A percentile compares a stretch with the other conserved stretches of the same genome.
These are phyloP conservation scores for Epichloe brachyelytri DNA, from an alignment of 2,329 filamentous ascomycete genomes.

Conservation along the genomic window DNA sequence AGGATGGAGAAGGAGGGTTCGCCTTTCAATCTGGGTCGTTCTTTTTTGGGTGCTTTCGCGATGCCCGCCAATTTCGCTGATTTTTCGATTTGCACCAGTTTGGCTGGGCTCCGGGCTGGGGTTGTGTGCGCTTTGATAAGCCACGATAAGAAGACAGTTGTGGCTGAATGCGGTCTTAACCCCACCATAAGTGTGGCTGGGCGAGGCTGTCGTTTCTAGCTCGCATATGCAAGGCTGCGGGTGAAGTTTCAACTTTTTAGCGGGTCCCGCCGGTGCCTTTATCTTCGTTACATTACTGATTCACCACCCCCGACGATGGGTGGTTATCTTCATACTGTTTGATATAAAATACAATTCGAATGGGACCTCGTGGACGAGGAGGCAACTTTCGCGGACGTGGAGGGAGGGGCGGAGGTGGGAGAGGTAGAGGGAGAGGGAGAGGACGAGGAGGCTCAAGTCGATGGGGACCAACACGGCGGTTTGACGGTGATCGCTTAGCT, in stretches of 20 bases:
- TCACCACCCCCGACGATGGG: too few relatives aligned
- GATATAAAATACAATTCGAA: constrained; percentile 8
- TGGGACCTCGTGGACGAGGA: constrained; percentile 24
- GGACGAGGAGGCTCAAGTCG: constrained; percentile 21
- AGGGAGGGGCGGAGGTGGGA: constrained; percentile 13
- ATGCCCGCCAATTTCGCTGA: constrained; percentile 27
- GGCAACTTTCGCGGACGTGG: constrained; percentile 21
- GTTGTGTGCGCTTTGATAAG: constrained; percentile 46
- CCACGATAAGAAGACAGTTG: constrained; percentile 24
- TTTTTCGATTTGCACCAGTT: constrained; percentile 29
- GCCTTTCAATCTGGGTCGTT: neutral
- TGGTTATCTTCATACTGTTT: neutral
- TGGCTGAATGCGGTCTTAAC: constrained; percentile 11
- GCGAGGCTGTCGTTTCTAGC: constrained; percentile 8
- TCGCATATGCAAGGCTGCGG: constrained; percentile 21
- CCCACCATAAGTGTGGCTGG: constrained; percentile 23
- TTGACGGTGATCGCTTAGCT: constrained; percentile 23
- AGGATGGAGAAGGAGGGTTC: constrained; percentile 7
- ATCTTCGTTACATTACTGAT: neutral
- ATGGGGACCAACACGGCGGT: constrained; percentile 24
- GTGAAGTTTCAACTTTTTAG: constrained; percentile 8
- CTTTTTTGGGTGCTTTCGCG: constrained; percentile 12
- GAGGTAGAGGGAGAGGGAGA: constrained; percentile 14
- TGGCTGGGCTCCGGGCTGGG: constrained; percentile 26
- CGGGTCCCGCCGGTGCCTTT: neutral